Base-by-base conservation (phyloP, 1,139 yeast genomes). In the Debaryomyces coudertii region DNA sequence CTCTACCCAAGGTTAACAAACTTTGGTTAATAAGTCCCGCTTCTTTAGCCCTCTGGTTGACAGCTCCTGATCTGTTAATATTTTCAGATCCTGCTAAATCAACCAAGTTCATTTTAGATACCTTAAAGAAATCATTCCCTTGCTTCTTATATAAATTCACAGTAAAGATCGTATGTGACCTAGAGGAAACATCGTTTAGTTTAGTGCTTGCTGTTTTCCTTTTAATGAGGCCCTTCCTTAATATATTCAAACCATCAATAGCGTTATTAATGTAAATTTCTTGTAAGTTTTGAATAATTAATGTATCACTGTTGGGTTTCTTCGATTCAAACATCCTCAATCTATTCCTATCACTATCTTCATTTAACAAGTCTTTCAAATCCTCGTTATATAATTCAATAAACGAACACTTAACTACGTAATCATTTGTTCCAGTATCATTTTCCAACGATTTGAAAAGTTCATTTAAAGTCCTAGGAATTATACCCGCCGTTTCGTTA, bases 41-140 rank as follows among this genome's bases (percentile, higher is more conserved):
- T 63, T 89, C 96, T 53, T 88, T 81, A 0, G 96, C 95, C 25
- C 95, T 73, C 57, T 80, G 83, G 58, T 85, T 82, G 1, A 82
- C 76, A 0, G 95, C 93, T 1, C 96, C 96, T 0, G 95, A 86
- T 47, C 89, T 71, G 49, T 75, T 80, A 42, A 90, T 83, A 57
- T 89, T 88, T 62, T 87, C 93, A 12, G 95, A 86, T 0, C 97
- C 97, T 0, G 97, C 97, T 51, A 90, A 73, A 68, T 90, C 97
- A 2, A 90, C 95, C 34, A 90, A 69, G 58, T 89, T 88, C 60
- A 90, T 76, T 53, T 85, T 87, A 1, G 90, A 83, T 12, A 81
- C 69, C 47, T 77, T 71, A 49, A 76, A 62, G 18, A 59, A 62
- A 30, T 78, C 69, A 42, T 71, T 73, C 31, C 45, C 68, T 60